Conservation (phyloP, 306 rosid genomes). For the Bauhinia variegata region DNA sequence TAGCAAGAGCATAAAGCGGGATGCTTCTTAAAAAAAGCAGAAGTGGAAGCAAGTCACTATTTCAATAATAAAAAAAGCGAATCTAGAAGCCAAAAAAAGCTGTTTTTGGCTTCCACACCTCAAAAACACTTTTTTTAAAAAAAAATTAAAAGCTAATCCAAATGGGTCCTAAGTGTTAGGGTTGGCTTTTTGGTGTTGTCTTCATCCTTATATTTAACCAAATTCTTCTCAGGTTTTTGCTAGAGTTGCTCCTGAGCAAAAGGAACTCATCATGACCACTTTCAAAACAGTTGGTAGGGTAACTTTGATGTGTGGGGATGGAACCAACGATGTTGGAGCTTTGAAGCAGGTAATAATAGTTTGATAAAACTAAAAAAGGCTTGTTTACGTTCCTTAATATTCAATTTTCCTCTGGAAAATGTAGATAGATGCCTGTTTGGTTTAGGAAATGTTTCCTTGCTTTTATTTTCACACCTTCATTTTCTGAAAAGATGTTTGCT, state of each 20-base stretch:
- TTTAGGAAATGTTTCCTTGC: too few relatives aligned
- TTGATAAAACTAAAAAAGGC: slow-evolving; percentile 7
- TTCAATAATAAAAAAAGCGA: too few relatives aligned
- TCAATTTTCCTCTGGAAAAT: slow-evolving; percentile 18
- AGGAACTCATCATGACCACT: slow-evolving; percentile 96
- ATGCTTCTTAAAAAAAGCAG: too few relatives aligned
- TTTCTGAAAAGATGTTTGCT: too few relatives aligned
- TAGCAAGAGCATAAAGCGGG: too few relatives aligned
- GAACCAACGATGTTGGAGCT: slow-evolving; percentile 99
- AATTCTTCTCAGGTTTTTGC: slow-evolving; percentile 80
- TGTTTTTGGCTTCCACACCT: too few relatives aligned
- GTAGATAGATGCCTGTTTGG: too few relatives aligned
- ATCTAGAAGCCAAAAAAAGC: too few relatives aligned
- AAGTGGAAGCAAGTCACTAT: too few relatives aligned
- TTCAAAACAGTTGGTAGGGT: slow-evolving; percentile 90
- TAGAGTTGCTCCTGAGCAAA: slow-evolving; percentile 98
- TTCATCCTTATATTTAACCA: slow-evolving; percentile 32
- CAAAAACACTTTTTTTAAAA: too few relatives aligned
- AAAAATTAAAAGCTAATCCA: too few relatives aligned
- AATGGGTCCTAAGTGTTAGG: slow-evolving; percentile 15
- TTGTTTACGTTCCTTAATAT: slow-evolving; percentile 29
- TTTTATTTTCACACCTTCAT: too few relatives aligned
- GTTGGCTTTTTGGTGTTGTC: slow-evolving; percentile 24
- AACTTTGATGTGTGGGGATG: slow-evolving; percentile 99
- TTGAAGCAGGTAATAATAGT: slow-evolving; percentile 78